Evolutionary conservation across 2,329 filamentous ascomycete species (phyloP), one percentile per base, ranked within the genome.

Genomic region (Venturia pyrina): DNA sequence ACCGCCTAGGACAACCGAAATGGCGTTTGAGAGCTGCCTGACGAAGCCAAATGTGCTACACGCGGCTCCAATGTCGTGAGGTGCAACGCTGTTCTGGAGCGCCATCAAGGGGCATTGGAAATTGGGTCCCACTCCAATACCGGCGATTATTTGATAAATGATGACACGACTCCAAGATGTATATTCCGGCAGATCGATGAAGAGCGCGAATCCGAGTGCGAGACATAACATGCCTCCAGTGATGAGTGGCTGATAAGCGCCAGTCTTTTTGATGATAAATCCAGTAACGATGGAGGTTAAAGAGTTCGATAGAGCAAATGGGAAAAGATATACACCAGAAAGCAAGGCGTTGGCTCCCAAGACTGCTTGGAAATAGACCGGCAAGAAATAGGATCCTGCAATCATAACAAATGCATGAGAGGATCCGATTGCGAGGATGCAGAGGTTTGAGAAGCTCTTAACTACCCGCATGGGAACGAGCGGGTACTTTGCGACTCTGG

Each of bases 291-390:
- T 83, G 0, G 89, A 90, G 41, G 82, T 73, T 68, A 89, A 69
- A 0, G 89, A 90, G 2, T 91, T 78, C 1, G 86, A 81, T 41
- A 93, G 72, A 10, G 88, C 88, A 68, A 85, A 85, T 0, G 90
- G 88, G 19, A 95, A 80, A 19, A 91, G 75, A 71, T 91, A 91
- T 62, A 92, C 85, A 63, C 90, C 90, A 1, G 87, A 89, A 37
- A 88, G 78, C 41, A 93, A 83, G 0, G 90, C 88, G 0, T 82
- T 81, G 2, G 85, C 85, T 62, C 88, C 83, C 50, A 90, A 80
- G 63, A 90, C 86, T 62, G 87, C 84, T 76, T 96, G 91, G 77
- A 92, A 93, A 79, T 96, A 96, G 1, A 96, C 81, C 0, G 91
- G 91, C 6, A 96, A 80, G 78, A 90, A 96, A 80, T 93, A 96